Base-by-base conservation (phyloP, 106 monocot genomes). In the Phalaenopsis equestris region DNA sequence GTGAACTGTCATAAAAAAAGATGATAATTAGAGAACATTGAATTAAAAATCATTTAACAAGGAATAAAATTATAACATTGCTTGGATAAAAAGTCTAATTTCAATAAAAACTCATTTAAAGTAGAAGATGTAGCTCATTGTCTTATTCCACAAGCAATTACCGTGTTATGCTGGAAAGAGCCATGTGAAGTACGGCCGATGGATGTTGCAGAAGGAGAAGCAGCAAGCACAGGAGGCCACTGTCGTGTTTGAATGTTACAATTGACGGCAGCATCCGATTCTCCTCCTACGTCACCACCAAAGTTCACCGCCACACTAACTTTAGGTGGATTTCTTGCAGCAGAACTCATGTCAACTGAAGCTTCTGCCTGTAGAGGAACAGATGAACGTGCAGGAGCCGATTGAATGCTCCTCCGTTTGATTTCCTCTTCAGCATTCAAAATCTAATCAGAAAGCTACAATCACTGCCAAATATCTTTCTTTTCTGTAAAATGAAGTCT, bases 381-480 rank as follows among this genome's bases (percentile, higher is more conserved):
- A 41, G 82, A 52, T 64, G 82, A n/a, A 17, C 81, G 86, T 18
- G 81, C 6, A 73, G 30, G 76, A 70, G 87, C 67, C 21, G 87
- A 48, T 42, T 86, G 90, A 64, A 77, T 61, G 74, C 68, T 85
- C 47, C 88, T 80, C 49, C 84, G 84, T 82, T 93, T 91, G 56
- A 96, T 84, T 85, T 96, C 93, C 73, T 96, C 96, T 85, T 96
- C 96, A 15, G 91, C 91, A 82, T 96, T 89, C 79, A 93, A 84
- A 81, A 96, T 91, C 95, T 96, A 81, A 73, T 41, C 8, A 38
- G 12, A 49, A 23, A 15, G 67, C 2, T 7, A 41, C 6, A 74
- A 3, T 70, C 70, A 74, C 4, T 37, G 41, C 39, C 0, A 38
- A 14, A 14, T 36, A 12, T 1, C 41, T 37, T 39, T 24, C 5